Evolutionary conservation across 192 early-diverging fungal genomes (phyloP).

Genomic region (Funneliformis mosseae): DNA sequence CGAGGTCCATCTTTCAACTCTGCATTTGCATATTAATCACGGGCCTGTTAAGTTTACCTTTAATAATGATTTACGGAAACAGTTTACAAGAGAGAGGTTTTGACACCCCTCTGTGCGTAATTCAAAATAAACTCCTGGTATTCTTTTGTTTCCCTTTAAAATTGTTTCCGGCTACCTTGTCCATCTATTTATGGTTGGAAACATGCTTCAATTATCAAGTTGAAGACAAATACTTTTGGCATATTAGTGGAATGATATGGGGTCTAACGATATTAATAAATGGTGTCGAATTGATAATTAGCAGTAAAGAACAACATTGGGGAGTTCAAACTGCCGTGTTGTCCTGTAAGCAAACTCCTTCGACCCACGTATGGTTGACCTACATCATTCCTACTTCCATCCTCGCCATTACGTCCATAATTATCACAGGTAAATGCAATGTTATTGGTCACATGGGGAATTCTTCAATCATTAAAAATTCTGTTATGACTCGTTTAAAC

Average conservation of each 20-base stretch:
- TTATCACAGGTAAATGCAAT: constrained; percentile 2
- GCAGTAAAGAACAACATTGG: background rate
- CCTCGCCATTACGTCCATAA: background rate
- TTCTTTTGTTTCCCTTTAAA: background rate
- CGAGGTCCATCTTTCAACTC: constrained; percentile 11
- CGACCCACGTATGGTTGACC: background rate
- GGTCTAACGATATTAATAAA: background rate
- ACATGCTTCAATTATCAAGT: background rate
- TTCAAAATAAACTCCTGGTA: background rate
- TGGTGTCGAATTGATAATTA: background rate
- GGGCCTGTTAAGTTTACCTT: background rate
- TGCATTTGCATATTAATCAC: background rate
- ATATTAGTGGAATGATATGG: background rate
- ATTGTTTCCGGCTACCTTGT: background rate
- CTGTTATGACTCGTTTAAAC: no score
- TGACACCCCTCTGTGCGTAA: background rate
- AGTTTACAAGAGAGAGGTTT: background rate
- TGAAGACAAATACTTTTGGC: constrained; percentile 16
- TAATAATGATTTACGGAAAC: background rate
- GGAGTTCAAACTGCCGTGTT: background rate
- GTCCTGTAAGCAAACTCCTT: background rate
- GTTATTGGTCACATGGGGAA: no score
- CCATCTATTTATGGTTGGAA: constrained; percentile 5
- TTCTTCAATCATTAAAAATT: no score
- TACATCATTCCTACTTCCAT: background rate